Percentiles rank a stretch among this genome's conserved stretches.
phyloP scores from a whole-genome alignment of 352 stramenopile species.

The Albugo candida region DNA sequence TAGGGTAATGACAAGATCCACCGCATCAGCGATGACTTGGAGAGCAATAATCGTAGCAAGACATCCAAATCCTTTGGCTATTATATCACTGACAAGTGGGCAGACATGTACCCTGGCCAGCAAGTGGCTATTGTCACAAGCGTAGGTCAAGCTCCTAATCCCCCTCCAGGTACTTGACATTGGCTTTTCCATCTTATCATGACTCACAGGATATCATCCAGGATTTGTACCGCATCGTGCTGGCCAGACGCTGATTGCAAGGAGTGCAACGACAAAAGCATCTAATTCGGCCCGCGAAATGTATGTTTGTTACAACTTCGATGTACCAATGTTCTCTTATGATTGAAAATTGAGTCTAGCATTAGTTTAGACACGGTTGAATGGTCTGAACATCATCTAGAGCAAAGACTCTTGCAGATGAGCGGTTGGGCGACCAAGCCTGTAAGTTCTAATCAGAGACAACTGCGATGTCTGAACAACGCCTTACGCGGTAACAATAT shows the following conservation, averaged over 20 bases:
- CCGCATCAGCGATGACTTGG: not conserved
- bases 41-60: not conserved
- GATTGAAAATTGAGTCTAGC: constrained; percentile 7
- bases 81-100: constrained; percentile 25
- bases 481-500: no score
- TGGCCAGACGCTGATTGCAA: not conserved
- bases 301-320: not conserved
- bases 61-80: constrained; percentile 5
- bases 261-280: not conserved
- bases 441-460: no score
- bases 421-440: constrained; percentile 24
- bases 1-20: not conserved
- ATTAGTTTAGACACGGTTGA: constrained; percentile 55
- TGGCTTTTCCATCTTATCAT: no score
- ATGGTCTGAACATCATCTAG: constrained; percentile 41
- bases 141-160: constrained; percentile 25
- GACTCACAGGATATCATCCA: no score
- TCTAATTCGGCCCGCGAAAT: no score
- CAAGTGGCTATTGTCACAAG: constrained; percentile 36
- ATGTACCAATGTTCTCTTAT: not conserved
- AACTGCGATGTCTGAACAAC: no score
- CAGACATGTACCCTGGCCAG: constrained; percentile 28
- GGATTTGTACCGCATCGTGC: not conserved
- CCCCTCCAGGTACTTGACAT: constrained; percentile 6
- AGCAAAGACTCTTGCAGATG: constrained; percentile 37